Conservation (phyloP, 345 rosid species). For the Citrus sinensis region DVS_A1.0 CM039166.1:20580501-20581000, state of each 20-base stretch:
- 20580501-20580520: too few relatives aligned
- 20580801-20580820: not conserved
- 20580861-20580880: not conserved
- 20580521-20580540: too few relatives aligned
- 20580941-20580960: not conserved
- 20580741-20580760: not conserved
- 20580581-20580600: not conserved
- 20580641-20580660: constrained; percentile 7
- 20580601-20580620: constrained; percentile 1
- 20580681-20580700: constrained; percentile 8
- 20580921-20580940: constrained; percentile 1
- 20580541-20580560: too few relatives aligned
- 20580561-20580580: too few relatives aligned
- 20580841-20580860: not conserved
- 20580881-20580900: not conserved
- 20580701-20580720: not conserved
- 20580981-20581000: not conserved
- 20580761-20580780: not conserved
- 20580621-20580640: constrained; percentile 2
- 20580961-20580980: not conserved
- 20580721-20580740: not conserved
- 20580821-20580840: not conserved
- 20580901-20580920: not conserved
- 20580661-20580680: constrained; percentile 6
- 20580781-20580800: not conserved